phyloP scores from a whole-genome alignment of 257 asterid genomes.

The Scutellaria minor region DNA sequence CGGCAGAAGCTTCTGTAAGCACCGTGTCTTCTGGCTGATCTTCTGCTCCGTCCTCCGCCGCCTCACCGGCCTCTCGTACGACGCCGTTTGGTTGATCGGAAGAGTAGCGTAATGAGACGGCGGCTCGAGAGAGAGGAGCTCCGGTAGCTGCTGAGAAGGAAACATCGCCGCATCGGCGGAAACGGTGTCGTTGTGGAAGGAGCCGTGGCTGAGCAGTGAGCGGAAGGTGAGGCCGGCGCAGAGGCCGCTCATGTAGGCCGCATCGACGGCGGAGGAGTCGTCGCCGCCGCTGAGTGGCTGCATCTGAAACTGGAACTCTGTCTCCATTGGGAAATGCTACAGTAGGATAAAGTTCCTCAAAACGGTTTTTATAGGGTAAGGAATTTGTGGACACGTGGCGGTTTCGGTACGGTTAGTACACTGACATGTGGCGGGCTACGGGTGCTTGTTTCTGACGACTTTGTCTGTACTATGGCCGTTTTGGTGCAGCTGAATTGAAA shows the following conservation, averaged over 20 bases:
- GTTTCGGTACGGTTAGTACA: background rate
- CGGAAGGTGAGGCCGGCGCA: slow-evolving; percentile 54
- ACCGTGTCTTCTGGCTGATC: slow-evolving; percentile 58
- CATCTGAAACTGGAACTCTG: slow-evolving; percentile 29
- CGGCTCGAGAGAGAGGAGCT: slow-evolving; percentile 44
- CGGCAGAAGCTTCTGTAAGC: slow-evolving; percentile 64
- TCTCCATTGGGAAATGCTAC: slow-evolving; percentile 36
- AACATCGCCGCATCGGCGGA: slow-evolving; percentile 16
- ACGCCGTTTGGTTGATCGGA: slow-evolving; percentile 27
- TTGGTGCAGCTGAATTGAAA: background rate
- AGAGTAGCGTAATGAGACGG: background rate
- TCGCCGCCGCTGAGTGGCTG: slow-evolving; percentile 26
- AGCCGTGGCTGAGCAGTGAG: slow-evolving; percentile 37
- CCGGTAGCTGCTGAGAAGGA: slow-evolving; percentile 28
- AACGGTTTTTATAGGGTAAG: background rate
- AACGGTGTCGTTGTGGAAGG: slow-evolving; percentile 23
- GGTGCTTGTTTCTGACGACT: slow-evolving; percentile 15
- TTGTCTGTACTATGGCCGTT: slow-evolving; percentile 40
- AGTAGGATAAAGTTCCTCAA: background rate
- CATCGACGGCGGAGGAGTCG: slow-evolving; percentile 37
- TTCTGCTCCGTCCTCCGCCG: slow-evolving; percentile 38
- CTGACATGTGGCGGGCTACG: slow-evolving; percentile 26
- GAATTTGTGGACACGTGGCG: slow-evolving; percentile 33
- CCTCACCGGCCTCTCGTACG: slow-evolving; percentile 19
- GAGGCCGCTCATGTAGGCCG: slow-evolving; percentile 52